A percentile compares a stretch with the other conserved stretches of the same genome.
Conservation (phyloP, 1,284 basidiomycete genomes). For the Psilocybe mexicana region DNA sequence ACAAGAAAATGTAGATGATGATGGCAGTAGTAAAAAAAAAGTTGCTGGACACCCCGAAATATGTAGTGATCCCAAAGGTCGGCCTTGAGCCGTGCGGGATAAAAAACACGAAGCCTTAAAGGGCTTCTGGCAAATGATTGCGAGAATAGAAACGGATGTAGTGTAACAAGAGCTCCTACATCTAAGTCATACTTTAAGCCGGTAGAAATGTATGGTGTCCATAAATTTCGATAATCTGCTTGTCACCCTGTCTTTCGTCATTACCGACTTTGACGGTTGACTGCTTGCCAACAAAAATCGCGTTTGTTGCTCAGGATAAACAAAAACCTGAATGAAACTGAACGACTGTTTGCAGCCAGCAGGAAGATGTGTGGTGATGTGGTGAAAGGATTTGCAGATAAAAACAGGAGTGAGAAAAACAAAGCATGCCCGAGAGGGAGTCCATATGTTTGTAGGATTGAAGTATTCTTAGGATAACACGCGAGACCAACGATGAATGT, state of each 20-base stretch:
- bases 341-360: background rate
- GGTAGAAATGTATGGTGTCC: conserved; percentile 14
- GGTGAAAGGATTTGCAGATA: background rate
- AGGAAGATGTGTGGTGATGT: background rate
- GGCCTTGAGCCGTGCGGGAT: conserved; percentile 26
- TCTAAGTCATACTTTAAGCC: conserved; percentile 24
- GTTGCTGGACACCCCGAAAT: conserved; percentile 15
- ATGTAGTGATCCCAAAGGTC: conserved; percentile 17
- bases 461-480: conserved; percentile 14
- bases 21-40: conserved; percentile 10
- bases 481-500: conserved; percentile 4
- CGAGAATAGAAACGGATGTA: conserved; percentile 5
- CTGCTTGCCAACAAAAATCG: background rate
- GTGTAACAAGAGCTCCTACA: conserved; percentile 26
- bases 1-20: conserved; percentile 9
- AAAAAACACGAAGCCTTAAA: conserved; percentile 4
- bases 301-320: conserved; percentile 16
- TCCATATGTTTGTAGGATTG: conserved; percentile 15
- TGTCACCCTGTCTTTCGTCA: conserved; percentile 7
- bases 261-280: background rate
- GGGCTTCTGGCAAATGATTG: background rate
- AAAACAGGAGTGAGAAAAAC: conserved; percentile 6
- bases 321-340: conserved; percentile 16
- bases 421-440: conserved; percentile 13
- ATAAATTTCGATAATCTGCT: conserved; percentile 9